These are phyloP conservation scores for Eucalyptus fibrosa DNA, from an alignment of 345 rosid genomes.

Conservation along the genomic window DNA sequence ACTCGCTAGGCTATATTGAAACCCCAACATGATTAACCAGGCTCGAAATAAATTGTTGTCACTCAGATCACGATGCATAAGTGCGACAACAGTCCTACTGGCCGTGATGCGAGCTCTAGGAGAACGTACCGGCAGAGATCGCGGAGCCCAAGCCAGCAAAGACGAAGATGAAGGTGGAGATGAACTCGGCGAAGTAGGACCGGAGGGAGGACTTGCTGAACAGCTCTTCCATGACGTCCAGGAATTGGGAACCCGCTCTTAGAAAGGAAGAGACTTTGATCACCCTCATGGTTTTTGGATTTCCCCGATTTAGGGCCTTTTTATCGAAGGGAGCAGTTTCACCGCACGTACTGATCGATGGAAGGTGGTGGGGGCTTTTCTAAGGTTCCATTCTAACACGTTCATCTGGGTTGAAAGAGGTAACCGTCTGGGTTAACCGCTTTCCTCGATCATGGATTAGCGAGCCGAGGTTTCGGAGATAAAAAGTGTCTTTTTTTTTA, in stretches of 20 bases:
- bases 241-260: background rate
- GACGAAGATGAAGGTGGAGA: constrained; percentile 7
- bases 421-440: background rate
- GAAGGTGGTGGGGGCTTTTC: background rate
- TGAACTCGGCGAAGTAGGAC: background rate
- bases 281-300: background rate
- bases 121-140: background rate
- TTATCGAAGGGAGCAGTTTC: background rate
- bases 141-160: background rate
- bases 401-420: background rate
- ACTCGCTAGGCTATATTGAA: background rate
- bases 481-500: too few species aligned
- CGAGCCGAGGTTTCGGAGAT: background rate
- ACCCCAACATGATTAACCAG: background rate
- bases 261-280: background rate
- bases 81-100: background rate
- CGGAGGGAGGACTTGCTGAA: background rate
- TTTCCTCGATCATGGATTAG: background rate
- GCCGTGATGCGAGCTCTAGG: background rate
- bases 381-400: background rate
- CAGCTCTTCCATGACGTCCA: background rate
- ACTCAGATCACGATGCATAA: background rate
- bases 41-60: background rate
- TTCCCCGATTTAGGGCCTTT: background rate
- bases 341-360: background rate